These are phyloP conservation scores for Hymenochaete sp. DNA, from an alignment of 1,284 basidiomycete species.

Conservation along the genomic window DNA sequence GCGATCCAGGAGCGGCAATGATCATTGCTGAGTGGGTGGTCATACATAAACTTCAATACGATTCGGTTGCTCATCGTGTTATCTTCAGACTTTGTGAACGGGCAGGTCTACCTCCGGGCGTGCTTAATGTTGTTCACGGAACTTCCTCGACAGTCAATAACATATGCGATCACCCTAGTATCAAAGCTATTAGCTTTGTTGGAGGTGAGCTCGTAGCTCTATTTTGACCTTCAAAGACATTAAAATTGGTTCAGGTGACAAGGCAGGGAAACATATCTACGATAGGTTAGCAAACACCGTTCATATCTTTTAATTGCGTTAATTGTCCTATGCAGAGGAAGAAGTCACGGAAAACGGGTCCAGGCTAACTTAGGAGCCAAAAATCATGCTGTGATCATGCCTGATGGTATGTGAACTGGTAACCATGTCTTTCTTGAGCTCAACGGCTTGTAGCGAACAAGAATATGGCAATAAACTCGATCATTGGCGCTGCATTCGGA, in stretches of 20 bases:
- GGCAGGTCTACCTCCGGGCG: conserved; percentile 66
- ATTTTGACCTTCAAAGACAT: background rate
- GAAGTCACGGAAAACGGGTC: conserved; percentile 85
- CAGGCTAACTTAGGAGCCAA: conserved; percentile 96
- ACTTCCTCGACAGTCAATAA: conserved; percentile 85
- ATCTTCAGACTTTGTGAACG: conserved; percentile 27
- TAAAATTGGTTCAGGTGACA: conserved; percentile 43
- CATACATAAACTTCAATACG: background rate
- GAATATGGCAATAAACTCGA: conserved; percentile 88
- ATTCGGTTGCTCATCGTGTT: conserved; percentile 5
- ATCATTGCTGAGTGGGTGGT: conserved; percentile 75
- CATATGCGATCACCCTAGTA: conserved; percentile 85
- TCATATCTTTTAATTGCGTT: conserved; percentile 12
- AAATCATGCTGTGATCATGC: conserved; percentile 93
- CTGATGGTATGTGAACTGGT: conserved; percentile 59
- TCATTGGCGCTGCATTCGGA: conserved; percentile 93
- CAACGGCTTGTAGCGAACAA: conserved; percentile 63
- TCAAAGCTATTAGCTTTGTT: conserved; percentile 97
- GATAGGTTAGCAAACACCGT: conserved; percentile 45
- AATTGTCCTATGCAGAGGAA: conserved; percentile 44
- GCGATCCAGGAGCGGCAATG: conserved; percentile 95
- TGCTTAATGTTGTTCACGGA: conserved; percentile 87
- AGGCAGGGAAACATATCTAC: conserved; percentile 91
- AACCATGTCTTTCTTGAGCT: background rate
- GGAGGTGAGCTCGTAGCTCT: conserved; percentile 38